Evolutionary conservation across 345 rosid species (phyloP), one percentile per base, ranked within the genome.

Genomic region (Syzygium jambos): DNA sequence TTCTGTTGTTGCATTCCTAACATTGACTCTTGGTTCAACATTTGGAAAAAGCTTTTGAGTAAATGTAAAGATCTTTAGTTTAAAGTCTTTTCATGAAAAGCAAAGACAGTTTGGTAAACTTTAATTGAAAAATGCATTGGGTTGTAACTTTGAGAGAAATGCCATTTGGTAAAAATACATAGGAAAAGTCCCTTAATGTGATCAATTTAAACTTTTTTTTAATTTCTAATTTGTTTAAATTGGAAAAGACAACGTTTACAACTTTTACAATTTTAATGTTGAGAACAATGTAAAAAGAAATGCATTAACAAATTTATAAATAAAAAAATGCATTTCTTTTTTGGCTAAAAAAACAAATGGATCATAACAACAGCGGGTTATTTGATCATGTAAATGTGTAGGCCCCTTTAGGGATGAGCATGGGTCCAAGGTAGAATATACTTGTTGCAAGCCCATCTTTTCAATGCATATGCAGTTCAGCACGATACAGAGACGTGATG

Each of bases 81-180:
- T 0, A 61, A 61, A n/a, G 16, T 17, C 17, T 61, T 27, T 61
- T 61, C 68, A n/a, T 61, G 9, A n/a, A 61, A 61, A 13, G 17
- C 29, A 61, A 61, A n/a, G 5, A 61, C 5, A 0, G 0, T 61
- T n/a, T 61, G 73, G 3, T 61, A 61, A n/a, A 61, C 0, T n/a
- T 5, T n/a, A 13, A n/a, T 61, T n/a, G 38, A n/a, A n/a, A 12
- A 61, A 14, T n/a, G 34, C 19, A 61, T n/a, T n/a, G 19, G 2
- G n/a, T 14, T 0, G 19, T 3, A 8, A n/a, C 38, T 61, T 61
- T n/a, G 73, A 61, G 38, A 61, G 15, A 61, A n/a, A 61, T 61
- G 2, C 1, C 14, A 0, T n/a, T n/a, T 0, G 19, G 3, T 61
- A 14, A 4, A 14, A 61, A 14, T 17, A n/a, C 0, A n/a, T 61